These are phyloP conservation scores for Tylopilus felleus DNA, from an alignment of 768 basidiomycete species.

Conservation along the genomic window DNA sequence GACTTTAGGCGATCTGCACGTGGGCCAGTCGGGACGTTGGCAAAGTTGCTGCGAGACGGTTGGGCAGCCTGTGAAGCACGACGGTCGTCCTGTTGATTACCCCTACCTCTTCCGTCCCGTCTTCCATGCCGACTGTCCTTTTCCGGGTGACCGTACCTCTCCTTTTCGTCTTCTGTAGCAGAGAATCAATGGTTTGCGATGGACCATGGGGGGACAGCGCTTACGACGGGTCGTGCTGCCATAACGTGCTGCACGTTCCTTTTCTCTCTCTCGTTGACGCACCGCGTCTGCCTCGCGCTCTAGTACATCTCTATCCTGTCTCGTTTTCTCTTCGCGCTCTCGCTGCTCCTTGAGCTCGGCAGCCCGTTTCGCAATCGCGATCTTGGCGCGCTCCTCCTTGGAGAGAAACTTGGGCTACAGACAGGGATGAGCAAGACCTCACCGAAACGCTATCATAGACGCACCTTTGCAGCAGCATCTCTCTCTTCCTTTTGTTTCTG, in stretches of 20 bases:
- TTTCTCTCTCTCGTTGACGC: constrained; percentile 47
- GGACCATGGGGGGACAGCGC: background rate
- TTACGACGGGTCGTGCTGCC: constrained; percentile 38
- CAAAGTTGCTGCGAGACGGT: constrained; percentile 45
- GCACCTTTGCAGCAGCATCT: constrained; percentile 85
- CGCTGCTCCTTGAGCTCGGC: constrained; percentile 77
- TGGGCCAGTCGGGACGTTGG: constrained; percentile 81
- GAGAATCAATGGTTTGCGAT: constrained; percentile 6
- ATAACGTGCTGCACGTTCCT: constrained; percentile 34
- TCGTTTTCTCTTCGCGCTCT: constrained; percentile 58
- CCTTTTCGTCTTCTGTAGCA: constrained; percentile 44
- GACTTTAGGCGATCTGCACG: constrained; percentile 65
- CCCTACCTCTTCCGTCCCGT: constrained; percentile 40
- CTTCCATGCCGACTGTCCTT: constrained; percentile 43
- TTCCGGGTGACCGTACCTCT: constrained; percentile 49
- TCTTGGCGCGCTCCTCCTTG: constrained; percentile 84
- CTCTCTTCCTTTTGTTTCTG: constrained; percentile 86
- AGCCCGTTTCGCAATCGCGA: constrained; percentile 84
- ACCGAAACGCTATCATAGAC: constrained; percentile 1
- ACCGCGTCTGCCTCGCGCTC: constrained; percentile 75
- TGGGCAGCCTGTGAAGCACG: constrained; percentile 31
- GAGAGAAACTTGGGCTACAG: constrained; percentile 88
- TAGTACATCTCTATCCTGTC: constrained; percentile 61
- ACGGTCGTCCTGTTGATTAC: constrained; percentile 36
- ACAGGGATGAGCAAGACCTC: background rate